Base-by-base conservation (phyloP, 306 rosid species). In the Malus sieversii region DNA sequence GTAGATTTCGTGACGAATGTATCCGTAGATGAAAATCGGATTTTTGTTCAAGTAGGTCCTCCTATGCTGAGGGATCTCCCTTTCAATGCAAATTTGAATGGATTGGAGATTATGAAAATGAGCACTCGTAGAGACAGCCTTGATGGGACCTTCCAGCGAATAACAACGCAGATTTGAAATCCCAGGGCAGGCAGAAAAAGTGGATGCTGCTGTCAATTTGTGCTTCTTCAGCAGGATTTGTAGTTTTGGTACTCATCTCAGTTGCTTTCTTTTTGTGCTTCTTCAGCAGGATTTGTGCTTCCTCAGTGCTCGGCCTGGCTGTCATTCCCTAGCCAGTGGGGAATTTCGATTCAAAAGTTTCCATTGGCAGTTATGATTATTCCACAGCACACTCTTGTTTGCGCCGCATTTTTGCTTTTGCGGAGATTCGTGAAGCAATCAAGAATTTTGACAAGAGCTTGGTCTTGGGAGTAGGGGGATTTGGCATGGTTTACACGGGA, bases 1-100 rank as follows among this genome's bases (percentile, higher is more conserved):
- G 30, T 63, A 15, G 81, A 83, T 76, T 72, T 83, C 9, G 73
- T 79, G 62, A 71, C 79, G 4, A 76, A 68, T 55, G 71, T 77
- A 15, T 65, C 87, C 9, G 40, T 4, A 23, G 42, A 52, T 3
- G 72, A 68, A 45, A 62, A 71, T 53, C 72, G 58, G 22, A 79
- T 83, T 71, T 68, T 83, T 75, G 83, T 83, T 64, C 86, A 83
- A 72, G 82, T 79, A 5, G 83, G 87, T 62, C 84, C 87, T 60
- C 60, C 84, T 32, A 45, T 32, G 29, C 9, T 80, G 46, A 66
- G 63, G 25, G 57, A 70, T 51, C 62, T 79, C 55, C 77, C 76
- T n/a, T 58, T 74, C 59, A 83, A 83, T 61, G 84, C 86, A 55
- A 79, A 80, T 68, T 74, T 83, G 76, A 83, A 80, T 55, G 86